Evolutionary conservation across 176 grass and related monocot genomes (phyloP).

Genomic region (Aegilops sharonensis): DNA sequence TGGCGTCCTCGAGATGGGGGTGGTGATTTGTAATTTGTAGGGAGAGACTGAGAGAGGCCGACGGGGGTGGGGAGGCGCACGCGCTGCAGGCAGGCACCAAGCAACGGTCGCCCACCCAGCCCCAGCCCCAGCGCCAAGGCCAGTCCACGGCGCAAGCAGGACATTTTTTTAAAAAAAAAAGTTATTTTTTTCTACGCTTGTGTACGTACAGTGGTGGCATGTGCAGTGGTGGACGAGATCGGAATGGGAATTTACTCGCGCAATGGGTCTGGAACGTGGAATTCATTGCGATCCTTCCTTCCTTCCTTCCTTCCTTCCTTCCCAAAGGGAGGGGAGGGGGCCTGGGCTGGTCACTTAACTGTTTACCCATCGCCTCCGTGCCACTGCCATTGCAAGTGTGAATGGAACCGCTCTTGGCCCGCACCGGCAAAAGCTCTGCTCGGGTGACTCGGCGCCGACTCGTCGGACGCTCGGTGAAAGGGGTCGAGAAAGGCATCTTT

Average conservation of each 20-base stretch:
- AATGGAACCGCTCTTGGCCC: no score
- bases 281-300: neutral
- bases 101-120: neutral
- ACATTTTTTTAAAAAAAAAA: neutral
- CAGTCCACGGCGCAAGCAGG: neutral
- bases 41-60: neutral
- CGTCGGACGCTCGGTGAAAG: neutral
- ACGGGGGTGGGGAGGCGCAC: neutral
- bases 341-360: no score
- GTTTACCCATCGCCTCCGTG: no score
- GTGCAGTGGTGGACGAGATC: neutral
- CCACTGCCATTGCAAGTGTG: no score
- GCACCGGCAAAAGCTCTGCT: no score
- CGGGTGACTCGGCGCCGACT: neutral
- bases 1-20: neutral
- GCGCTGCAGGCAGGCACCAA: neutral
- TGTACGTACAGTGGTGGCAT: neutral
- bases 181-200: no score
- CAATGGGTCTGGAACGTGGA: neutral
- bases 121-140: neutral
- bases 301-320: neutral
- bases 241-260: neutral
- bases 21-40: slow-evolving; percentile 16
- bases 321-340: no score
- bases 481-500: neutral